phyloP scores from a whole-genome alignment of 2,329 filamentous ascomycete genomes.

The Sphaerostilbella broomeana region DNA sequence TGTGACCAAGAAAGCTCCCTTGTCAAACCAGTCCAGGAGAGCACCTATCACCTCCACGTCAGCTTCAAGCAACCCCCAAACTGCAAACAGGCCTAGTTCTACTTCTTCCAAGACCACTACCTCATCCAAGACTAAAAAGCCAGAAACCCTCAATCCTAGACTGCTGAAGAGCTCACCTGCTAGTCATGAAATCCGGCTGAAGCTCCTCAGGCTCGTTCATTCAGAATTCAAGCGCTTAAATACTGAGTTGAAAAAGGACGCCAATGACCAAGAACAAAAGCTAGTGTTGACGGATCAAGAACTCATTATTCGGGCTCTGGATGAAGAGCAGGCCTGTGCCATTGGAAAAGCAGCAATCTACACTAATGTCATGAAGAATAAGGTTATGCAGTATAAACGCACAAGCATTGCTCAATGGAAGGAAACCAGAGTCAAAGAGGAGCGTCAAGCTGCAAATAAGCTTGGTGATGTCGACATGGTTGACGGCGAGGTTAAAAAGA shows the following conservation, averaged over 20 bases:
- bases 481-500: constrained; percentile 37
- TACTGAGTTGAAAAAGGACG: constrained; percentile 48
- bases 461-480: constrained; percentile 26
- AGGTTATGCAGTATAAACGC: constrained; percentile 67
- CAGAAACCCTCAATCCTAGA: constrained; percentile 60
- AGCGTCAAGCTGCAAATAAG: constrained; percentile 27
- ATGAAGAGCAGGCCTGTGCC: constrained; percentile 73
- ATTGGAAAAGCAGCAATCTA: constrained; percentile 65
- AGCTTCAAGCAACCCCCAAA: constrained; percentile 11
- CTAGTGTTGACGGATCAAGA: constrained; percentile 57
- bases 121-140: constrained; percentile 21
- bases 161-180: constrained; percentile 53
- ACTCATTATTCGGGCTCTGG: constrained; percentile 61
- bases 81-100: background rate
- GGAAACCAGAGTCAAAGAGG: constrained; percentile 44
- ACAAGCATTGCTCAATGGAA: constrained; percentile 70
- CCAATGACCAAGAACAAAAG: constrained; percentile 39
- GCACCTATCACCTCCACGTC: constrained; percentile 11
- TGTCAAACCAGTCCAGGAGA: constrained; percentile 9
- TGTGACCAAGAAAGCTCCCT: constrained; percentile 21
- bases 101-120: constrained; percentile 14
- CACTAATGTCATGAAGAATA: constrained; percentile 74
- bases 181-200: constrained; percentile 48
- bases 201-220: constrained; percentile 57
- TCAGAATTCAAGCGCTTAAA: constrained; percentile 62